Evolutionary conservation across 2,329 filamentous ascomycete genomes (phyloP), one percentile per base, ranked within the genome.

Genomic region (Paecilomyces fulvus): DNA sequence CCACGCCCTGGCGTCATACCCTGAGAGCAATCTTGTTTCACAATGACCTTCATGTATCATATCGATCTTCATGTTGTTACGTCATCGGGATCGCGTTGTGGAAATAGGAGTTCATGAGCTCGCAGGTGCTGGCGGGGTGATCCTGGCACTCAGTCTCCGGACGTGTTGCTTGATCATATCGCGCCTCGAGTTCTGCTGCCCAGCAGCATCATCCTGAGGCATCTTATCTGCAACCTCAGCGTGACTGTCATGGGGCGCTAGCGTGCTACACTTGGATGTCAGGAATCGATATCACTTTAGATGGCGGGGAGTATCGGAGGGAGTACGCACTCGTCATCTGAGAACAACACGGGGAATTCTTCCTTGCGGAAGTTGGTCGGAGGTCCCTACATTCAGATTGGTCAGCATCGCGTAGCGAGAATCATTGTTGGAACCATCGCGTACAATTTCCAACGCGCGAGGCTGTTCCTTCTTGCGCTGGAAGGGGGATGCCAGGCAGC

Each of bases 331-430:
- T 73, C 70, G 58, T 70, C 68, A 63, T 73, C 71, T 51, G 65
- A 67, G 60, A 75, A 70, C 57, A 66, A 70, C n/a, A 71, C 61
- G 51, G 70, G 69, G 57, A 72, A 59, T 57, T 75, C 68, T 61
- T 75, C 72, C 55, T 73, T 75, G 37, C 73, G 68, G 57, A 77
- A 76, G 62, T 77, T 67, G 25, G 70, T 76, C 31, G 74, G 74
- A 50, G 63, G 67, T 20, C 74, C 72, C 74, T 77, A 51, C 12
- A 10, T 14, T 3, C 17, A 33, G 30, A 52, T 33, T 3, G 9
- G 11, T n/a, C 54, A 54, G 65, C 55, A 65, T 58, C 51, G n/a
- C 7, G 20, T 10, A 8, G 20, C n/a, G 2, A 20, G 14, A 28
- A 4, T 4, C 30, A 46, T 31, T 10, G 30, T 11, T 23, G 1